A percentile compares a stretch with the other conserved stretches of the same genome.
Conservation (phyloP, 1,284 basidiomycete genomes). For the Rhodotorula sp. region DNA sequence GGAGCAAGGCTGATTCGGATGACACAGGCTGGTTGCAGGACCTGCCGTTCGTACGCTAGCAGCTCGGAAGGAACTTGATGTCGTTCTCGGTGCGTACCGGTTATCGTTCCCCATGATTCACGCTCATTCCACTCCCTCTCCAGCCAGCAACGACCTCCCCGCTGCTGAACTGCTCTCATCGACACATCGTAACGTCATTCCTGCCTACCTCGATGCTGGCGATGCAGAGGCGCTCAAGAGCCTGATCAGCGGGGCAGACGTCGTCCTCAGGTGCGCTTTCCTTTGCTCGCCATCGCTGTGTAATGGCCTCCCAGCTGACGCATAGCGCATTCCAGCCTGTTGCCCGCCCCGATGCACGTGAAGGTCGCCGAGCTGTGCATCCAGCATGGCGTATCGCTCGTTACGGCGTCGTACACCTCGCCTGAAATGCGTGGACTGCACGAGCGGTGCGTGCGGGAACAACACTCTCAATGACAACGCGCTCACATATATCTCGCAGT, state of each 20-base stretch:
- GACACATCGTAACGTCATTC: constrained; percentile 61
- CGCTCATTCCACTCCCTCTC: constrained; percentile 22
- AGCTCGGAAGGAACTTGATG: constrained; percentile 60
- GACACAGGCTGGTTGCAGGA: constrained; percentile 48
- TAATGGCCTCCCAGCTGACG: no score
- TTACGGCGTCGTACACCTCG: constrained; percentile 91
- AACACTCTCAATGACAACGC: neutral
- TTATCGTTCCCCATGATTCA: neutral
- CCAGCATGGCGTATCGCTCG: constrained; percentile 69
- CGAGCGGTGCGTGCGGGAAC: constrained; percentile 54
- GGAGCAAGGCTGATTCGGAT: constrained; percentile 65
- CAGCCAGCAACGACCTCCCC: constrained; percentile 69
- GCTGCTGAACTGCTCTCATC: constrained; percentile 64
- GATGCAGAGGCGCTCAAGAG: constrained; percentile 58
- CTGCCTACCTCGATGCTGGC: constrained; percentile 65
- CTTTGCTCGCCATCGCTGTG: neutral
- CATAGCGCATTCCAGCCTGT: constrained; percentile 58
- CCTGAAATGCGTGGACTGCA: constrained; percentile 73
- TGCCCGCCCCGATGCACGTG: constrained; percentile 77
- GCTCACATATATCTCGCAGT: constrained; percentile 52
- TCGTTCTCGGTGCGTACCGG: constrained; percentile 68
- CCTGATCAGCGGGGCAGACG: constrained; percentile 63
- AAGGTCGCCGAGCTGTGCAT: constrained; percentile 76
- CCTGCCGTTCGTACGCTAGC: constrained; percentile 34
- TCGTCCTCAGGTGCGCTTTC: constrained; percentile 65